Percentiles rank a stretch among this genome's conserved stretches.
phyloP scores from a whole-genome alignment of 1,284 basidiomycete genomes.

The Mycena citricolor region DNA sequence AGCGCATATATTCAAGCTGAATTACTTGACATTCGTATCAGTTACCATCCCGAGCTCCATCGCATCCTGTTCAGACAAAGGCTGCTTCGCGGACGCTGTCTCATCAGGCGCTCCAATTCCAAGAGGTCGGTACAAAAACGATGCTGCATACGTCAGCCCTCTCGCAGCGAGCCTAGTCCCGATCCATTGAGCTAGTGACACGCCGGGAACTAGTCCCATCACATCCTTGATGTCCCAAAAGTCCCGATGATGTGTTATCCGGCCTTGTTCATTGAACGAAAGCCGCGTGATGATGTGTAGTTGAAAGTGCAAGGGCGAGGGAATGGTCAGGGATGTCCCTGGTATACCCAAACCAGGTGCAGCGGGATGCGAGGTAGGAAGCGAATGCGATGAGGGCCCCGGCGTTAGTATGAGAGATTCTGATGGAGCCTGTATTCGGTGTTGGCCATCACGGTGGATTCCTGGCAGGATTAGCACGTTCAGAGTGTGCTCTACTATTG shows the following conservation, averaged over 20 bases:
- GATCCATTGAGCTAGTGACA: slow-evolving; percentile 65
- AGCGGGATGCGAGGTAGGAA: slow-evolving; percentile 29
- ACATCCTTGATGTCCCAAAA: slow-evolving; percentile 75
- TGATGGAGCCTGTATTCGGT: slow-evolving; percentile 30
- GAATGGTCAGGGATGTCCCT: slow-evolving; percentile 53
- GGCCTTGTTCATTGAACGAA: slow-evolving; percentile 72
- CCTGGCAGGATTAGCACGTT: slow-evolving; percentile 57
- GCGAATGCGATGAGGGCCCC: slow-evolving; percentile 18
- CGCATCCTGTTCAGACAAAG: too few relatives aligned
- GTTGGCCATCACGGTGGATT: slow-evolving; percentile 42
- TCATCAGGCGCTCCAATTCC: too few relatives aligned
- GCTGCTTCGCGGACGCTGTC: too few relatives aligned
- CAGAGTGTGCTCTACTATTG: slow-evolving; percentile 68
- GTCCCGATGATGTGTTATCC: slow-evolving; percentile 71
- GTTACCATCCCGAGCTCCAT: too few relatives aligned
- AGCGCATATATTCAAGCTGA: too few relatives aligned
- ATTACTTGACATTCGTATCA: too few relatives aligned
- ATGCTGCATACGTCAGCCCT: slow-evolving; percentile 46
- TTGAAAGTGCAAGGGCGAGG: slow-evolving; percentile 69
- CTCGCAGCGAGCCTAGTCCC: slow-evolving; percentile 57
- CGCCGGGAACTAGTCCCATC: slow-evolving; percentile 65
- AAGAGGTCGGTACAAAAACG: too few relatives aligned
- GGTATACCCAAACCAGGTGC: slow-evolving; percentile 50
- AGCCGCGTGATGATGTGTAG: slow-evolving; percentile 68
- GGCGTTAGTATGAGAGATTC: slow-evolving; percentile 30